These are phyloP conservation scores for Pholiota adiposa DNA, from an alignment of 1,284 basidiomycete genomes.

Conservation along the genomic window DNA sequence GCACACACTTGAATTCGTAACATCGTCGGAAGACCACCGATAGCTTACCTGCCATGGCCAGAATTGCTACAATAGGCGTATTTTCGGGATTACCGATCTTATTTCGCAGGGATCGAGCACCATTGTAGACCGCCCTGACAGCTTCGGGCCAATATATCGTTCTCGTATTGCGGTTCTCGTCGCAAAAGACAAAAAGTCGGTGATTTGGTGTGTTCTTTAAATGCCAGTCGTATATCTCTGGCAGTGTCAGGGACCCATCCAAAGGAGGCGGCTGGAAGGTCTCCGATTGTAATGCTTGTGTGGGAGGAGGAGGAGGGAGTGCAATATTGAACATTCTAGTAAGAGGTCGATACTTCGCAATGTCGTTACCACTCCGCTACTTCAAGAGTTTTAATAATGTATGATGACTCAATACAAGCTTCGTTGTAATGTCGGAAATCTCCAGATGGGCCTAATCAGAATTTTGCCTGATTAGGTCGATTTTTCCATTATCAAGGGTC, in stretches of 20 bases:
- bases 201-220: conserved; percentile 27
- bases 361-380: background rate
- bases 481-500: no score
- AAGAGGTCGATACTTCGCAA: background rate
- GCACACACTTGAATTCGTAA: background rate
- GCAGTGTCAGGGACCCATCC: conserved; percentile 29
- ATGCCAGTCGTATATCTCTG: conserved; percentile 35
- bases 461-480: no score
- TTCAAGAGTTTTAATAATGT: no score
- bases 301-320: background rate
- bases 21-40: background rate
- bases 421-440: no score
- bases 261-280: conserved; percentile 23
- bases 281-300: background rate
- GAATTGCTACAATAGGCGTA: conserved; percentile 28
- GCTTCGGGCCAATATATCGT: conserved; percentile 25
- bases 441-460: no score
- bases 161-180: conserved; percentile 10
- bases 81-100: conserved; percentile 9
- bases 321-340: background rate
- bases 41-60: conserved; percentile 29
- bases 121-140: conserved; percentile 25
- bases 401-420: no score
- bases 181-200: conserved; percentile 27
- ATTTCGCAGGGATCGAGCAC: conserved; percentile 18